Percentiles rank a stretch among this genome's conserved stretches.
Evolutionary conservation across 148 eudicot species (phyloP).

Genomic region (Rhododendron vialii): DNA sequence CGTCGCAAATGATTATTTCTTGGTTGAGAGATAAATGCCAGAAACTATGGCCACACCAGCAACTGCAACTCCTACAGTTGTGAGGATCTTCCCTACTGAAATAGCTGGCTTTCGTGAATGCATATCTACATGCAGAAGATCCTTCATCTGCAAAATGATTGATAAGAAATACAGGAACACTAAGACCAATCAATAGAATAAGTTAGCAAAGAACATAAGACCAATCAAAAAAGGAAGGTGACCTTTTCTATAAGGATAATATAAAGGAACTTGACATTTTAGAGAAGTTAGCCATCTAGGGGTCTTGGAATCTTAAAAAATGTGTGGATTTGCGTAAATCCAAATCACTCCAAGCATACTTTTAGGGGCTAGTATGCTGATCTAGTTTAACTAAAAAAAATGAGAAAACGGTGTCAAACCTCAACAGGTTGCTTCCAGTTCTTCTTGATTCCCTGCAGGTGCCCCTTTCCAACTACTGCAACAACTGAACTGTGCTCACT

Average conservation of each 20-base stretch:
- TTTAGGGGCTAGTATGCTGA: background rate
- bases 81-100: constrained; percentile 44
- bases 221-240: too few relatives aligned
- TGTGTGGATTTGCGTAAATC: background rate
- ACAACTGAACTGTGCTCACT: constrained; percentile 83
- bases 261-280: background rate
- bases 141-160: constrained; percentile 41
- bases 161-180: too few relatives aligned
- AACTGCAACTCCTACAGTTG: constrained; percentile 65
- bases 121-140: constrained; percentile 44
- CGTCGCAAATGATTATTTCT: constrained; percentile 31
- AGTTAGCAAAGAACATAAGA: too few relatives aligned
- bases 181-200: too few relatives aligned
- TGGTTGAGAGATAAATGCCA: constrained; percentile 64
- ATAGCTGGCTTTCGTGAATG: constrained; percentile 36
- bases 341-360: background rate
- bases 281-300: background rate
- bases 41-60: constrained; percentile 75
- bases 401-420: constrained; percentile 34
- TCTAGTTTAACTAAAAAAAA: background rate
- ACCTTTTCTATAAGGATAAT: background rate
- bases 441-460: constrained; percentile 76
- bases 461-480: constrained; percentile 98
- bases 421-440: constrained; percentile 85
- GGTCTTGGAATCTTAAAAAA: background rate